phyloP scores from a whole-genome alignment of 139 green algal species.

The Coelastrella sp. region DNA sequence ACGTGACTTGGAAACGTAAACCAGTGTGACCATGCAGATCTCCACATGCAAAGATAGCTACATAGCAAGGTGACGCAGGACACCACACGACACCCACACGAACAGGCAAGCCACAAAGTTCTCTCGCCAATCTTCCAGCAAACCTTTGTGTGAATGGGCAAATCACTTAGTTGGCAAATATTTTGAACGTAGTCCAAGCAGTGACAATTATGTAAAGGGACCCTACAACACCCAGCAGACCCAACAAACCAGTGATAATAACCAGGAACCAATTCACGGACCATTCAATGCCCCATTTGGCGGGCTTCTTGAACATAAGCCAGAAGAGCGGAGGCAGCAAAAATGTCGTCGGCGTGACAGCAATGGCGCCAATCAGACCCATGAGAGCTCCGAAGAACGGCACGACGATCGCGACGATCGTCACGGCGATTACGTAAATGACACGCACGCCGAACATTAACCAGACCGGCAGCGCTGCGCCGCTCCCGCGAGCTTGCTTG shows the following conservation, averaged over 20 bases:
- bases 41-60: no score
- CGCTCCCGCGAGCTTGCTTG: not conserved
- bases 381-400: constrained; percentile 22
- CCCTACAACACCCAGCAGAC: not conserved
- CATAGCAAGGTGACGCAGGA: no score
- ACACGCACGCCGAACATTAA: not conserved
- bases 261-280: constrained; percentile 20
- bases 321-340: not conserved
- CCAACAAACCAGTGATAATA: constrained; percentile 1
- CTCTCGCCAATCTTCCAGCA: no score
- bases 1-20: no score
- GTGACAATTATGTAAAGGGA: constrained; percentile 27
- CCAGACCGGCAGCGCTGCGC: not conserved
- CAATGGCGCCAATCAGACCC: not conserved
- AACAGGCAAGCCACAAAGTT: no score
- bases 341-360: not conserved
- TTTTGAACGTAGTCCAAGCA: constrained; percentile 7
- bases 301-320: not conserved
- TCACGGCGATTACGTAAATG: not conserved
- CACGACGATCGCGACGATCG: not conserved
- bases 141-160: no score
- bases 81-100: no score
- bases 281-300: constrained; percentile 18
- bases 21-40: no score
- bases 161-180: not conserved